Conservation (phyloP, 2,329 filamentous ascomycete genomes). For the Penicillium griseofulvum region DNA sequence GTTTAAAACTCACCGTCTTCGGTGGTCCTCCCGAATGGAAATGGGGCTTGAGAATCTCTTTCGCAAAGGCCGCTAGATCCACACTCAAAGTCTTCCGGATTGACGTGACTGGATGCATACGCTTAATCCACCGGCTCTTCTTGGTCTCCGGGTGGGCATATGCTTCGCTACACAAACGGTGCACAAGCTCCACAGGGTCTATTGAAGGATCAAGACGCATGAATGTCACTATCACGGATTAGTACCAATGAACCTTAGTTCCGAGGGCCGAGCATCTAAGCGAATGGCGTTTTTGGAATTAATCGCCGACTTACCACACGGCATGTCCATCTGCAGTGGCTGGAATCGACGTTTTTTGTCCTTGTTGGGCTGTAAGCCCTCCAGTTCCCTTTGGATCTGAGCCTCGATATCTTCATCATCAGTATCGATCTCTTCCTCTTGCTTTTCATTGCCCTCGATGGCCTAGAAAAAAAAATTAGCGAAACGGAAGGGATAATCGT, state of each 20-base stretch:
- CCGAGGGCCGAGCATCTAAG: conserved; percentile 7
- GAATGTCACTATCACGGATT: conserved; percentile 51
- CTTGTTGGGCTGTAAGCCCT: conserved; percentile 51
- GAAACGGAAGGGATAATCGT: not conserved
- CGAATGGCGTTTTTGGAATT: not conserved
- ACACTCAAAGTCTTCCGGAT: conserved; percentile 58
- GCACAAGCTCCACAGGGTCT: conserved; percentile 60
- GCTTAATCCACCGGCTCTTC: conserved; percentile 58
- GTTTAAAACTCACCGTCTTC: conserved; percentile 51
- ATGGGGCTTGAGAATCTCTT: conserved; percentile 57
- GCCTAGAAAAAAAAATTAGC: conserved; percentile 13
- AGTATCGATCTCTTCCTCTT: conserved; percentile 27
- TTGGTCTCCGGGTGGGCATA: conserved; percentile 51
- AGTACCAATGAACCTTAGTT: conserved; percentile 22
- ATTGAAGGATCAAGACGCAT: conserved; percentile 57
- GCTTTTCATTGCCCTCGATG: conserved; percentile 10
- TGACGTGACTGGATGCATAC: conserved; percentile 59
- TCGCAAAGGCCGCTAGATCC: conserved; percentile 57
- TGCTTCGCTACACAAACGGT: conserved; percentile 58
- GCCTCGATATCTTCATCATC: conserved; percentile 58
- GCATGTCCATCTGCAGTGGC: conserved; percentile 54
- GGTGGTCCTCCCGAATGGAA: conserved; percentile 54
- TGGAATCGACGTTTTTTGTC: conserved; percentile 50
- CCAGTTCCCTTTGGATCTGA: conserved; percentile 59
- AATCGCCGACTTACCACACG: conserved; percentile 36